Evolutionary conservation across 2,329 filamentous ascomycete genomes (phyloP), one percentile per base, ranked within the genome.

Genomic region (Fusarium succisae): DNA sequence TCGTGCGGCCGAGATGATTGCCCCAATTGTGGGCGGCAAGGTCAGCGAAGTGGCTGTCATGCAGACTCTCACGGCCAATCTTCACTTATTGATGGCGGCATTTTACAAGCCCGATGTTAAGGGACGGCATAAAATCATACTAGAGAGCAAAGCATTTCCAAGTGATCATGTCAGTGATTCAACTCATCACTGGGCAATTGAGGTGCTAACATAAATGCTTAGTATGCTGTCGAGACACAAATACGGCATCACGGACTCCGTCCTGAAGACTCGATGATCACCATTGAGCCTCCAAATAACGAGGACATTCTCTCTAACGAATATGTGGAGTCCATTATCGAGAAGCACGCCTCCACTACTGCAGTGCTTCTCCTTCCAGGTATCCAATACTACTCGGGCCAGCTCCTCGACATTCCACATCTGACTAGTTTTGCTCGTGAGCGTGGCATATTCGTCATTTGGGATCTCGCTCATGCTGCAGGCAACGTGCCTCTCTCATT

Each of bases 301-400:
- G 59, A 72, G 85, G 81, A 89, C 20, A 88, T 90, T 68, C 84
- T 96, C 51, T 86, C 87, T 1, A 95, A 91, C 1, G 86, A 91
- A 57, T 86, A 91, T 72, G 92, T 96, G 53, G 84, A 95, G 30
- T 86, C 87, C n/a, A 82, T 89, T n/a, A 95, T 97, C 76, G 90
- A 93, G 63, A 82, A 89, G 45, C 91, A 97, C 79, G 92, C 92
- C 55, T 85, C 88, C 4, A 88, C 87, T 14, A 90, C 93, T 1
- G 93, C 94, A 5, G 81, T 97, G 11, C 84, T 97, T 13, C 88
- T 96, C 26, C 89, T 97, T 5, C 93, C 94, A 0, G 94, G 93
- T 20, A 91, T 97, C 47, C 94, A 97, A 80, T 97, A 93, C 83
- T 97, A 96, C 83, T 95, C 92, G 1, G 94, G 94, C 62, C 94